Evolutionary conservation across 2,329 filamentous ascomycete species (phyloP), one percentile per base, ranked within the genome.

Genomic region (Aspergillus sp.): DNA sequence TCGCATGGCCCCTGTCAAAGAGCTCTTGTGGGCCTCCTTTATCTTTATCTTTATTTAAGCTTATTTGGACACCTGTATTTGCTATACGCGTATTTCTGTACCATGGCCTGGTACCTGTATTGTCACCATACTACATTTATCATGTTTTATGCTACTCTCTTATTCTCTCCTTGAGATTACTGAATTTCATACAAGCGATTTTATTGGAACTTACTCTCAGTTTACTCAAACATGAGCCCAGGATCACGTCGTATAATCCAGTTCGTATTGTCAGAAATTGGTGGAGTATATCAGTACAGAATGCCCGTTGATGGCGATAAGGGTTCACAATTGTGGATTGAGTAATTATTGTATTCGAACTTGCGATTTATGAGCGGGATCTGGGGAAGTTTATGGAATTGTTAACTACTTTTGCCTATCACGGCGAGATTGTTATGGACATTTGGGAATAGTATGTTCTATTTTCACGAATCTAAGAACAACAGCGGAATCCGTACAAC

Each of bases 41-140:
- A 59, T 50, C 52, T 53, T 33, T 45, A 58, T 52, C 46, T 58
- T 40, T 44, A 12, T 37, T 57, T 52, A 59, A 63, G 63, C 51
- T 62, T 63, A 65, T 65, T 61, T 65, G 49, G 56, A 62, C 61
- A 1, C 46, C 47, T 53, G 55, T 58, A 47, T 60, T 47, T 35
- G 8, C 21, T 40, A 58, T 61, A 58, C 59, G 33, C 52, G 46
- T 56, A 51, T 47, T 31, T 31, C n/a, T 52, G 45, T 45, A 27
- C 35, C 45, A 41, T 19, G 6, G 7, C 41, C 14, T 39, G 15
- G 24, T 52, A 51, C 40, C 44, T 49, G 43, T 53, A 35, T 19
- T 48, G n/a, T 51, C 47, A 45, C 45, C 47, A 21, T 24, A 17
- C 11, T 37, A 9, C 9, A 11, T 31, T 31, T 48, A 52, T 40